These are phyloP conservation scores for Fusarium nodosum DNA, from an alignment of 2,329 filamentous ascomycete genomes.

Conservation along the genomic window DNA sequence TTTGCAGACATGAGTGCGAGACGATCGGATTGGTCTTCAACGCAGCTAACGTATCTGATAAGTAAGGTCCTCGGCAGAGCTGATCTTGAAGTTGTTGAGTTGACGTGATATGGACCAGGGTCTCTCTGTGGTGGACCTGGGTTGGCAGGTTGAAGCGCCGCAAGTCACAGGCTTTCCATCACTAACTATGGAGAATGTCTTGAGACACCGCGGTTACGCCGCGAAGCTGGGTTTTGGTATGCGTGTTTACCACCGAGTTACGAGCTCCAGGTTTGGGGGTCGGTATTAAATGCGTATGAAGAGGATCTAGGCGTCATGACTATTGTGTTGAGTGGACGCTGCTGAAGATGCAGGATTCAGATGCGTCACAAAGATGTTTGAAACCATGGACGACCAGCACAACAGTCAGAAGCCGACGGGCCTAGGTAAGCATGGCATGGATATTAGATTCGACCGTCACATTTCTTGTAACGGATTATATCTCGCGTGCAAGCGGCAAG, in stretches of 20 bases:
- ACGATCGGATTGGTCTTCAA: not conserved
- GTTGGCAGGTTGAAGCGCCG: constrained; percentile 36
- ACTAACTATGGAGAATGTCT: constrained; percentile 31
- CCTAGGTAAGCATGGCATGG: not conserved
- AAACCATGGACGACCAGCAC: not conserved
- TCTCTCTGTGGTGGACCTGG: constrained; percentile 30
- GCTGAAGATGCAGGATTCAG: constrained; percentile 5
- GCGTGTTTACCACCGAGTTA: constrained; percentile 24
- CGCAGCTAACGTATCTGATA: constrained; percentile 22
- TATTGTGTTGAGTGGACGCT: constrained; percentile 4
- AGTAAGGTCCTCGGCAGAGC: constrained; percentile 19
- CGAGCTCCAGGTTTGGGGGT: constrained; percentile 10
- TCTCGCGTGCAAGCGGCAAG: constrained; percentile 45
- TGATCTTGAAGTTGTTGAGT: constrained; percentile 38
- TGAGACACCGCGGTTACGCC: constrained; percentile 46
- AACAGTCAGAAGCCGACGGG: not conserved
- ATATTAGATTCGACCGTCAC: constrained; percentile 12
- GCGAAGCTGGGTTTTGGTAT: constrained; percentile 27
- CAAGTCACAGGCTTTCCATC: constrained; percentile 35
- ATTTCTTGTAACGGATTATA: constrained; percentile 34
- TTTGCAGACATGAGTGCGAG: constrained; percentile 8
- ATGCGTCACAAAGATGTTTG: constrained; percentile 9
- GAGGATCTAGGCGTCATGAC: constrained; percentile 8
- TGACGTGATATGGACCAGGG: constrained; percentile 29
- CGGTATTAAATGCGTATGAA: not conserved